Percentiles rank a stretch among this genome's conserved stretches.
phyloP scores from a whole-genome alignment of 148 eudicot species.

The Rhododendron simsii region DNA sequence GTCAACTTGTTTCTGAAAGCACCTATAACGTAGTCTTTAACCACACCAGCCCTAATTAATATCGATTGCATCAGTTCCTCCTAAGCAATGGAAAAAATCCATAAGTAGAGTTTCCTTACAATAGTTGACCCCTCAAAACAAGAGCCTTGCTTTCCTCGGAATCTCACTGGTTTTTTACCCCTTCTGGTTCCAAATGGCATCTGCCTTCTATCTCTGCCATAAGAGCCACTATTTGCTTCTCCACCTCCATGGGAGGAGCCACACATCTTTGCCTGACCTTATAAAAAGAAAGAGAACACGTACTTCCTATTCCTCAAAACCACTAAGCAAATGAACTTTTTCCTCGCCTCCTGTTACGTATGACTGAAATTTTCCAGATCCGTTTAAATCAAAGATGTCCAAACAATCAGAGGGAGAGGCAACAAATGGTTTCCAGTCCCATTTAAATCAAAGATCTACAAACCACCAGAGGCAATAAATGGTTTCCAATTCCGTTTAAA shows the following conservation, averaged over 20 bases:
- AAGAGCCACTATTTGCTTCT: background rate
- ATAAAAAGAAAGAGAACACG: background rate
- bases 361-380: background rate
- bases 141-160: background rate
- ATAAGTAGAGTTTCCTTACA: background rate
- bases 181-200: background rate
- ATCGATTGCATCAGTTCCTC: background rate
- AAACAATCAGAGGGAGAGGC: background rate
- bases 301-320: background rate
- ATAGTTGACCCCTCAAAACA: background rate
- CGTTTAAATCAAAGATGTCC: background rate
- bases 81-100: background rate
- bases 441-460: background rate
- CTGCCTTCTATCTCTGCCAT: conserved; percentile 2
- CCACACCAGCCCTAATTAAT: background rate
- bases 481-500: background rate
- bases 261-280: background rate
- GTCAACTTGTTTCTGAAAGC: background rate
- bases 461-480: background rate
- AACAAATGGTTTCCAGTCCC: background rate
- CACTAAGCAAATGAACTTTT: background rate
- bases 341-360: background rate
- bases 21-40: background rate
- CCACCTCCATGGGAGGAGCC: background rate
- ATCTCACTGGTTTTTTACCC: background rate